phyloP scores from a whole-genome alignment of 1,139 yeast genomes.

The Magnusiomyces sp. region DNA sequence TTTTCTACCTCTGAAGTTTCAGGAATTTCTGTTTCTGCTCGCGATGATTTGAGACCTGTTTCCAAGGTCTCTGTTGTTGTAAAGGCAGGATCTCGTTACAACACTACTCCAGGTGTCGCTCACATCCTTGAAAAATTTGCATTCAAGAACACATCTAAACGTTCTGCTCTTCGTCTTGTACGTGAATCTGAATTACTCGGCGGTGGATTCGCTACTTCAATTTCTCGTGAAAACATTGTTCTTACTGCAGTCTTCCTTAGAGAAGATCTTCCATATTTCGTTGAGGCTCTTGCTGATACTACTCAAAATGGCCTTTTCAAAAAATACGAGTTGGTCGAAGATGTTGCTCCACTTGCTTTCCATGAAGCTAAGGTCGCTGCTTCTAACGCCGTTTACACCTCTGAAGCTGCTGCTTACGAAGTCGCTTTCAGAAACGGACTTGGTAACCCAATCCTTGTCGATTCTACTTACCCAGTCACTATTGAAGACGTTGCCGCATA shows the following conservation, averaged over 20 bases:
- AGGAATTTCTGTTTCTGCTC: conserved; percentile 38
- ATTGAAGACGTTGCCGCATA: conserved; percentile 58
- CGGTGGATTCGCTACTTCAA: conserved; percentile 59
- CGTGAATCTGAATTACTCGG: conserved; percentile 95
- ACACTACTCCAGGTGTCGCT: conserved; percentile 67
- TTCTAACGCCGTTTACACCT: conserved; percentile 47
- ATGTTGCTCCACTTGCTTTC: conserved; percentile 70
- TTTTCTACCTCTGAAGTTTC: conserved; percentile 29
- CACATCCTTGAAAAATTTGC: conserved; percentile 80
- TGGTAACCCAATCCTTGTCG: conserved; percentile 75
- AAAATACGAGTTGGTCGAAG: conserved; percentile 67
- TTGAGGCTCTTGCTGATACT: conserved; percentile 75
- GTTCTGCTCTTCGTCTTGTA: conserved; percentile 85
- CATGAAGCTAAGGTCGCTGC: conserved; percentile 42
- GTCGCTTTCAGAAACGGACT: conserved; percentile 81
- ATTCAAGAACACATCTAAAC: conserved; percentile 70
- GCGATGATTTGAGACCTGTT: conserved; percentile 44
- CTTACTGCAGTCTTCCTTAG: conserved; percentile 76
- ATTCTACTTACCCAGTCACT: conserved; percentile 50
- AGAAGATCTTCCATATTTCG: conserved; percentile 86
- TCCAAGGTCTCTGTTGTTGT: conserved; percentile 73
- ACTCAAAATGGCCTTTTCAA: conserved; percentile 66
- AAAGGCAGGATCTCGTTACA: conserved; percentile 79
- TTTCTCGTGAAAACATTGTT: conserved; percentile 78
- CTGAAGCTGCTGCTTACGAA: conserved; percentile 72